Evolutionary conservation across 1,284 basidiomycete genomes (phyloP).

Genomic region (Pyrrhoderma lamaoense): DNA sequence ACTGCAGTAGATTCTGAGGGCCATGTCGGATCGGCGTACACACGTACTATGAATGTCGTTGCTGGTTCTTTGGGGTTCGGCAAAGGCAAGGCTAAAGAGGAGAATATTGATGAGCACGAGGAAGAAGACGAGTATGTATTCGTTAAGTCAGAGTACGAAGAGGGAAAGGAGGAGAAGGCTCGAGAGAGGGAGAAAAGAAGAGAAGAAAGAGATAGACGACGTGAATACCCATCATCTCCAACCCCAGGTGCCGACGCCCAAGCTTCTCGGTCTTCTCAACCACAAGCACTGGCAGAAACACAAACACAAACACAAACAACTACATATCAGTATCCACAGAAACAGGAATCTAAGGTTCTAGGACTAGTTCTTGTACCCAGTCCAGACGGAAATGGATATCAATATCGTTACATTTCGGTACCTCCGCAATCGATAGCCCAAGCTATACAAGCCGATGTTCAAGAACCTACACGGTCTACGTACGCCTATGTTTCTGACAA

Average conservation of each 20-base stretch:
- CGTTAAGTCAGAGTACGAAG: slow-evolving; percentile 1
- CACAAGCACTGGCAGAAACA: slow-evolving; percentile 3
- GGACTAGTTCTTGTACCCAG: slow-evolving; percentile 14
- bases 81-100: slow-evolving; percentile 4
- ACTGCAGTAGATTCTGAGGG: not conserved
- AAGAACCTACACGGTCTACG: not conserved
- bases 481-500: not conserved
- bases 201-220: not conserved
- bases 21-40: slow-evolving; percentile 5
- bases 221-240: not conserved
- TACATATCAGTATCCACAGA: not conserved
- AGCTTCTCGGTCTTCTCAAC: not conserved
- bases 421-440: slow-evolving; percentile 1
- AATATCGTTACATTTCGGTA: slow-evolving; percentile 7
- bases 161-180: not conserved
- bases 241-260: not conserved
- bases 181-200: slow-evolving; percentile 6
- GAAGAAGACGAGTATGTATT: slow-evolving; percentile 7
- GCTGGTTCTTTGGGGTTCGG: not conserved
- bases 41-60: not conserved
- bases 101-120: not conserved
- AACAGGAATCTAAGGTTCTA: not conserved
- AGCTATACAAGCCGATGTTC: not conserved
- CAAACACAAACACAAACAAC: slow-evolving; percentile 4
- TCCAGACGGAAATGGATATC: slow-evolving; percentile 8